Base-by-base conservation (phyloP, 176 grass and related monocot species). In the Raddia guianensis region DNA sequence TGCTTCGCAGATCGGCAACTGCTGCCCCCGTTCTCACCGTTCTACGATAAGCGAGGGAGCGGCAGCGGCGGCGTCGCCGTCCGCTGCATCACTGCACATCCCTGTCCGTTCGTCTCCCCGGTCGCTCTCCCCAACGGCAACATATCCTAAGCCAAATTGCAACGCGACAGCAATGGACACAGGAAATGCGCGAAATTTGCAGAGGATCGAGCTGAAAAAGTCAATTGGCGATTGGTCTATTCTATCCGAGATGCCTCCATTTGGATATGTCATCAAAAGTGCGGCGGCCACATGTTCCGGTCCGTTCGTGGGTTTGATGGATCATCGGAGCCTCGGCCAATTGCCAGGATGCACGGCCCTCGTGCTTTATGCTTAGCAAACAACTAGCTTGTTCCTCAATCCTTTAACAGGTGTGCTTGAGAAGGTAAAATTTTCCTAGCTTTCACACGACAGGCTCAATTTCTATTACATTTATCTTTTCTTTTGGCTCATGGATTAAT, bases 91-190 rank as follows among this genome's bases (percentile, higher is more conserved):
- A n/a, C 49, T 45, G n/a, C 35, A 79, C 63, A 5, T 43, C 33
- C 67, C 32, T 59, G 8, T 53, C 10, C 21, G 27, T 40, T 47
- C 15, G 21, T 35, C 33, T 67, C 77, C 51, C 40, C n/a, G 5
- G 2, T 68, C 62, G 21, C 50, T n/a, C 5, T 59, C 82, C 62
- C 82, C 62, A 68, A 68, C 3, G 42, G 52, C 51, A 68, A 40
- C 21, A 68, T 76, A 84, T 76, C 43, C 63, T 20, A 8, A 40
- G 63, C 40, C 82, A 76, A 68, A n/a, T 76, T 13, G 43, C 72
- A 84, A 68, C 72, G 15, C 51, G 15, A 57, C 81, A 54, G 42
- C 40, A 57, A 68, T 19, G n/a, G 40, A 46, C 37, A 35, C 37
- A 34, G 7, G 12, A 45, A 33, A 66, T 2, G 49, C 20, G 5